These are phyloP conservation scores for Cladobotryum mycophilum DNA, from an alignment of 2,329 filamentous ascomycete species.

Conservation along the genomic window DNA sequence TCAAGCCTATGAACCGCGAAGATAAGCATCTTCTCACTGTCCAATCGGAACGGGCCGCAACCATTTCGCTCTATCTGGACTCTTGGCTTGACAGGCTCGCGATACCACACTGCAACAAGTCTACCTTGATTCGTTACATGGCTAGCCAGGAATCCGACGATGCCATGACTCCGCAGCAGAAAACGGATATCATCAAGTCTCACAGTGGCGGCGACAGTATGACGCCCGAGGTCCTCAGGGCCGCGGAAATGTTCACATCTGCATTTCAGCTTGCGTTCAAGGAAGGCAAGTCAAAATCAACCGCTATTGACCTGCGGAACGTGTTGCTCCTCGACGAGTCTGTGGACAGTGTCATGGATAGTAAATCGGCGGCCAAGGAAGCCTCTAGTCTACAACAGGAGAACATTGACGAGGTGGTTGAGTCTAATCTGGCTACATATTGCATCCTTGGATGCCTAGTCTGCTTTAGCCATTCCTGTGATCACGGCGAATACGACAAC, in stretches of 20 bases:
- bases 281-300: slow-evolving; percentile 24
- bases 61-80: slow-evolving; percentile 48
- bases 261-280: slow-evolving; percentile 53
- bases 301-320: slow-evolving; percentile 43
- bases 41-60: slow-evolving; percentile 45
- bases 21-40: slow-evolving; percentile 45
- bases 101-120: slow-evolving; percentile 46
- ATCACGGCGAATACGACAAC: slow-evolving; percentile 54
- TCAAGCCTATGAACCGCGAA: slow-evolving; percentile 46
- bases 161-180: slow-evolving; percentile 48
- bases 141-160: slow-evolving; percentile 41
- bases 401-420: slow-evolving; percentile 35
- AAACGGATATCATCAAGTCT: slow-evolving; percentile 44
- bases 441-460: slow-evolving; percentile 51
- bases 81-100: slow-evolving; percentile 45
- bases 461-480: slow-evolving; percentile 54
- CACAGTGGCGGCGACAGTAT: slow-evolving; percentile 35
- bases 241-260: slow-evolving; percentile 46
- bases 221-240: slow-evolving; percentile 36
- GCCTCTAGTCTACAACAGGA: slow-evolving; percentile 26
- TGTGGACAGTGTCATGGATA: slow-evolving; percentile 47
- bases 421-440: slow-evolving; percentile 48
- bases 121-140: slow-evolving; percentile 48
- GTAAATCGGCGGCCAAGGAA: slow-evolving; percentile 48
- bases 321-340: slow-evolving; percentile 48